Evolutionary conservation across 352 stramenopile species (phyloP).

Genomic region (Pythium grandisporangium): DNA sequence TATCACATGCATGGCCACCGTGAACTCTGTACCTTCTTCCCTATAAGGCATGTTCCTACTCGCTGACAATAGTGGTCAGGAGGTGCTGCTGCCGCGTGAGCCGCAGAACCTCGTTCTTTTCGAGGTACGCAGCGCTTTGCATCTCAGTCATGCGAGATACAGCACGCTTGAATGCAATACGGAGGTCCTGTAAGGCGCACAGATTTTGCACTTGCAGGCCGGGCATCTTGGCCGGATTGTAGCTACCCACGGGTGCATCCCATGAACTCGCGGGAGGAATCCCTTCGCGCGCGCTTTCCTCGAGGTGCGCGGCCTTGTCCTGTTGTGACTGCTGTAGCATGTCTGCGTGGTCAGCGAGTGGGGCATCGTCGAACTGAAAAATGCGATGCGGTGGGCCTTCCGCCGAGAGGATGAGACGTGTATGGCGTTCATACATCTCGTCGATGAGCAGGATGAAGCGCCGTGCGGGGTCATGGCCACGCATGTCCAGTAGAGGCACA

Average conservation of each 20-base stretch:
- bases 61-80: too few relatives aligned
- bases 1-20: too few relatives aligned
- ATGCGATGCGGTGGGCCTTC: slow-evolving; percentile 29
- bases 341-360: slow-evolving; percentile 12
- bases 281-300: slow-evolving; percentile 23
- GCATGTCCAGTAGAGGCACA: slow-evolving; percentile 82
- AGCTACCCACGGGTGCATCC: slow-evolving; percentile 43
- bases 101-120: slow-evolving; percentile 27
- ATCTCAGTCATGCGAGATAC: slow-evolving; percentile 84
- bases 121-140: slow-evolving; percentile 66
- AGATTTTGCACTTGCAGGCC: slow-evolving; percentile 51
- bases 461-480: slow-evolving; percentile 86
- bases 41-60: too few relatives aligned
- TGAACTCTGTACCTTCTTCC: too few relatives aligned
- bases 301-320: slow-evolving; percentile 31
- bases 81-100: slow-evolving; percentile 14
- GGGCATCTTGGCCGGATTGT: slow-evolving; percentile 49
- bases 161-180: slow-evolving; percentile 67
- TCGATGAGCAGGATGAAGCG: slow-evolving; percentile 97
- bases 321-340: slow-evolving; percentile 23
- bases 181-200: slow-evolving; percentile 59
- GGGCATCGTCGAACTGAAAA: slow-evolving; percentile 60
- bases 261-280: slow-evolving; percentile 59
- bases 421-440: slow-evolving; percentile 92
- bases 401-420: slow-evolving; percentile 45